Base-by-base conservation (phyloP, 1,139 yeast genomes). In the Nadsonia starkeyi-henricii region DNA sequence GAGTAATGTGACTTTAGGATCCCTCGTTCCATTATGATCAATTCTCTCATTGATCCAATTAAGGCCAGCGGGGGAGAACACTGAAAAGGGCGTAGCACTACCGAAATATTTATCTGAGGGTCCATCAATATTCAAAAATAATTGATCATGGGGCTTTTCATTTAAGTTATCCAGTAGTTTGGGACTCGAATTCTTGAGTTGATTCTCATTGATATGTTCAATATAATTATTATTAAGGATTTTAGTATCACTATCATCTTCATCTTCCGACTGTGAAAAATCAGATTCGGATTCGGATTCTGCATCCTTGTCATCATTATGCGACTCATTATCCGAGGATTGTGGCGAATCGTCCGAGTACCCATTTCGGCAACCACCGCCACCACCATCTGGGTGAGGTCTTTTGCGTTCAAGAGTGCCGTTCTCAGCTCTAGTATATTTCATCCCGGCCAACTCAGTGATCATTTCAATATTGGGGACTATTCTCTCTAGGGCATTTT, bases 41-140 rank as follows among this genome's bases (percentile, higher is more conserved):
- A 67, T 52, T 45, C 60, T 62, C 15, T 57, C 61, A 8, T 62
- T 58, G 17, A 72, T 56, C 73, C 75, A 70, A 42, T 59, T 57
- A 23, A 72, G 46, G 9, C 77, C 76, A 37, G 54, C 52, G 2
- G 63, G 58, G 7, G 74, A 65, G 45, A 72, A 61, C 9, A 72
- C 55, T 0, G 73, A 64, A 45, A 71, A 62, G 0, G 69, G 58
- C 0, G 70, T 60, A 53, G 48, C 54, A 43, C 53, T 50, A 19
- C 56, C 45, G 46, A 53, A 50, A 41, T 54, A 46, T 42, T 52
- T 50, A 15, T 50, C 46, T 13, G 30, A 26, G 7, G 45, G 45
- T 2, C 49, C 53, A 9, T 54, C 49, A n/a, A n/a, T n/a, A 7
- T 53, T 47, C 46, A 50, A 43, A 7, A 55, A 51, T 13, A 54